These are phyloP conservation scores for Penicillium roqueforti DNA, from an alignment of 495 filamentous ascomycete species.

Conservation along the genomic window DNA sequence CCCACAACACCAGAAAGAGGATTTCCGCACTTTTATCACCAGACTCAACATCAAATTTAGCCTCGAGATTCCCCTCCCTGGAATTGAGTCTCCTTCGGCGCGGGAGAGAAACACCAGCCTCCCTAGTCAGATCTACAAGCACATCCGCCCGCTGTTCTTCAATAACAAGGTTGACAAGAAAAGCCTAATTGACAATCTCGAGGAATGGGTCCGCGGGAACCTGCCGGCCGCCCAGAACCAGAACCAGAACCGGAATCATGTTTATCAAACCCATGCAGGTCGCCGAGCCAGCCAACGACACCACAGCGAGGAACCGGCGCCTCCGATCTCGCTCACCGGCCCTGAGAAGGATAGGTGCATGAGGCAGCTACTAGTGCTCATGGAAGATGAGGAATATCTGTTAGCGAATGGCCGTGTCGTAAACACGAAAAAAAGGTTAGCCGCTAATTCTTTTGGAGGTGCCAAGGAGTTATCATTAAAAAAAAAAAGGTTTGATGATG, in stretches of 20 bases:
- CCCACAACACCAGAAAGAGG: background rate
- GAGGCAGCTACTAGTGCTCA: conserved; percentile 23
- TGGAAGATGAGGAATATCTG: conserved; percentile 30
- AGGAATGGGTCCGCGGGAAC: background rate
- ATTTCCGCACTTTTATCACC: background rate
- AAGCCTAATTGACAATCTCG: background rate
- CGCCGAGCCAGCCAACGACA: background rate
- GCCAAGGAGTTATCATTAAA: conserved; percentile 16
- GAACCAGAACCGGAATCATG: background rate
- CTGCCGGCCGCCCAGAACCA: background rate
- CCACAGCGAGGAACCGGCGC: background rate
- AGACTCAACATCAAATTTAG: background rate
- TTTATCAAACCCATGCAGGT: background rate
- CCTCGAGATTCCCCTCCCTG: conserved; percentile 2
- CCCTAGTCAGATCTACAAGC: conserved; percentile 2
- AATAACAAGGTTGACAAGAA: background rate
- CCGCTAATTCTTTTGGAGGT: background rate
- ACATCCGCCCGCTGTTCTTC: conserved; percentile 3
- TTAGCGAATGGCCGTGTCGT: conserved; percentile 14
- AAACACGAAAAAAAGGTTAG: background rate
- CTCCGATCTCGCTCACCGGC: background rate
- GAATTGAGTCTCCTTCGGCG: background rate
- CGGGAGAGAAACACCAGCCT: background rate
- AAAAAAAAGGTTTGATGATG: conserved; percentile 21
- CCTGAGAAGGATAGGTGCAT: conserved; percentile 20